Evolutionary conservation across 257 asterid genomes (phyloP), one percentile per base, ranked within the genome.

Genomic region (Fraxinus cuspidata): DNA sequence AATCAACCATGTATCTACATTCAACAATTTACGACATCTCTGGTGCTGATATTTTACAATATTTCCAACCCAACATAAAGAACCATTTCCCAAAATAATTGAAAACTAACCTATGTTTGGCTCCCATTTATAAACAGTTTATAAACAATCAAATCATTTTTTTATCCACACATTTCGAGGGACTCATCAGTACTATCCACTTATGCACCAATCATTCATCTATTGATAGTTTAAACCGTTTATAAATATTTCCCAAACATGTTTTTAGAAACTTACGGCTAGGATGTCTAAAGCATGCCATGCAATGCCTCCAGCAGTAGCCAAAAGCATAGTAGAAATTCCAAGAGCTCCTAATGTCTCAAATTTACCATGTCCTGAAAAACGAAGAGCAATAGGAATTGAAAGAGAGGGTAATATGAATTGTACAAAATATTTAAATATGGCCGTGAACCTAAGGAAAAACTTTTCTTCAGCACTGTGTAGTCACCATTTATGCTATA

Each of bases 311-410:
- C 99, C 99, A 72, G 97, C 96, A 75, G 99, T 93, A 75, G 84
- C 88, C 93, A 96, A 88, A 68, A 96, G 97, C 85, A 92, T 81
- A 65, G 86, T 86, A 58, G 98, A 96, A 86, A 93, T 96, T 73
- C 92, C 94, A 77, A 96, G 96, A 66, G 99, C 98, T 78, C 99
- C 99, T 81, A 96, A 84, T 21, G 97, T 91, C 86, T 96, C 98
- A 80, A 96, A 96, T 86, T 96, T 96, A 60, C 98, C 99, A 83
- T 96, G 99, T 67, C 99, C 98, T 96, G 89, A 71, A 77, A 77
- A 67, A 80, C 67, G 40, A 84, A 73, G 44, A 66, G 76, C 65
- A 74, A 70, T 81, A 49, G 73, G 72, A 84, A 76, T 27, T 42
- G 68, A 56, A 72, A 68, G 71, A 56, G 68, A 71, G 37, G 44